Conservation (phyloP, 345 rosid species). For the Linum lewisii region DNA sequence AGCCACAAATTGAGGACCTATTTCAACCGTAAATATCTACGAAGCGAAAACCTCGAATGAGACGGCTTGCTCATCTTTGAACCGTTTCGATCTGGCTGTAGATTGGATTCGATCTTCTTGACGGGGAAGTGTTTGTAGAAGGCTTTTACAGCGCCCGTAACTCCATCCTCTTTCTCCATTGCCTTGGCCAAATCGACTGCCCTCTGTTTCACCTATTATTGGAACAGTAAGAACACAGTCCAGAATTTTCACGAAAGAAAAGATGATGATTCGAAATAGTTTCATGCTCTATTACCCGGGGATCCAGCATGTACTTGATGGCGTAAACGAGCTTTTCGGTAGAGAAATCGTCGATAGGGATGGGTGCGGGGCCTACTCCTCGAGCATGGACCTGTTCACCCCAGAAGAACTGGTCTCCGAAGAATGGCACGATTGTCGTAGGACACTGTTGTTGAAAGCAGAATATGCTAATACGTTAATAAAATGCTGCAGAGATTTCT, state of each 20-base stretch:
- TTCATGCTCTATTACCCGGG: constrained; percentile 20
- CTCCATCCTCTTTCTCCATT: constrained; percentile 46
- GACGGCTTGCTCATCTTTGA: not conserved
- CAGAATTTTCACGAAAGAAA: not conserved
- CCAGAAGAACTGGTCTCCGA: constrained; percentile 64
- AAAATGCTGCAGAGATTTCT: not conserved
- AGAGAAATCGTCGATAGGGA: constrained; percentile 40
- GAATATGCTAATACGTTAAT: not conserved
- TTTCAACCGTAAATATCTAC: not conserved
- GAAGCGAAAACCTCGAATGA: not conserved
- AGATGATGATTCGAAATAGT: no score
- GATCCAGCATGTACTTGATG: constrained; percentile 39
- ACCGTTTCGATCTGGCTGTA: constrained; percentile 13
- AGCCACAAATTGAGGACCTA: not conserved
- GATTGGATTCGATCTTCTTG: not conserved
- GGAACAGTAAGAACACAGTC: not conserved
- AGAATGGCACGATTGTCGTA: constrained; percentile 47
- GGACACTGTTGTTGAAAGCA: constrained; percentile 32
- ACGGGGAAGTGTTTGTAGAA: constrained; percentile 42
- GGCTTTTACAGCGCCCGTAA: constrained; percentile 41
- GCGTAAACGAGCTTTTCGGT: constrained; percentile 42
- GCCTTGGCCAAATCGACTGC: constrained; percentile 36
- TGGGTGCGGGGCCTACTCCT: constrained; percentile 47
- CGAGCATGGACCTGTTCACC: constrained; percentile 47
- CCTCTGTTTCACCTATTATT: constrained; percentile 33